Base-by-base conservation (phyloP, 2,329 filamentous ascomycete genomes). In the Zymoseptoria brevis region DNA sequence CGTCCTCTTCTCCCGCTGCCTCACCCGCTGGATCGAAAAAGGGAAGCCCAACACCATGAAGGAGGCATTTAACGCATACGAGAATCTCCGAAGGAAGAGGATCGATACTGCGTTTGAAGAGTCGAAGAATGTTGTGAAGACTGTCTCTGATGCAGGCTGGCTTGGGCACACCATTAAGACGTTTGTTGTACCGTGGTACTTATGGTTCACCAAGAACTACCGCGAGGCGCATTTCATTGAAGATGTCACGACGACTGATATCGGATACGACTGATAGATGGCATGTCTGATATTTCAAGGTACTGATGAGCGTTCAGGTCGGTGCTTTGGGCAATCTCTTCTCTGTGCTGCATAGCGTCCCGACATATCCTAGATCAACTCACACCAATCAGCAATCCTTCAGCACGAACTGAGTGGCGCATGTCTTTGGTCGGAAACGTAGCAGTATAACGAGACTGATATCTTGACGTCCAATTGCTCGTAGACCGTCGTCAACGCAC, bases 41-140 rank as follows among this genome's bases (percentile, higher is more conserved):
- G 70, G 72, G 51, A 62, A 64, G 51, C 68, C 68, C 5, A 69
- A 65, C 21, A 70, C 64, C 24, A 72, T 80, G 45, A 72, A 75
- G n/a, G 74, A 77, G 63, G 72, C 77, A 0, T 78, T 81, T 60
- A 70, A 74, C 55, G 76, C 76, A 16, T 81, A 80, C 68, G 78
- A 80, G 64, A 71, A 67, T 35, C 71, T 81, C 35, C 68, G 79
- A 4, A 69, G 76, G 45, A 68, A 70, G 8, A 71, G 77, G 50
- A 79, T 80, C 58, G 75, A 78, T 45, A 69, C 64, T 13, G 75
- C 77, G 2, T 80, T 77, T 65, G 74, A 77, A 19, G 77, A 80
- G 66, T 77, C 72, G 51, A 75, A 76, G 68, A 75, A 71, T 53
- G 76, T 78, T 24, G 74, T 78, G 1, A 74, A 71, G 61, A 77